Evolutionary conservation across 2,329 filamentous ascomycete genomes (phyloP).

Genomic region (Ophiostoma pallidulum): DNA sequence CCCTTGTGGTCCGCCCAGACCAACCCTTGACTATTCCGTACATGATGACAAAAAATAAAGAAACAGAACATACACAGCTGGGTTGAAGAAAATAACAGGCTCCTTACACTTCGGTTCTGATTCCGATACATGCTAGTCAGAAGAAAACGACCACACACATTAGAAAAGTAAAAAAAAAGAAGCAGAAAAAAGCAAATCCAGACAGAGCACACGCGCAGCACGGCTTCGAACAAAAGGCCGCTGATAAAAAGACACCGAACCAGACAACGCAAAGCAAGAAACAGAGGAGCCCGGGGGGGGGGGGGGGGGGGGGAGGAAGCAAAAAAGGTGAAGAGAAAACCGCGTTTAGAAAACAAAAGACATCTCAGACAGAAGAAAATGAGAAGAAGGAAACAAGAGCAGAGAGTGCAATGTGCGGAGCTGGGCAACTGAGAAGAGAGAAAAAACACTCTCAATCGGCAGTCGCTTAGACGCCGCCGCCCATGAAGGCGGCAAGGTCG

Average conservation of each 20-base stretch:
- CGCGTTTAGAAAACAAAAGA: too few relatives aligned
- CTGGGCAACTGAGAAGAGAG: too few relatives aligned
- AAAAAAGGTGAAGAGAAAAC: not conserved
- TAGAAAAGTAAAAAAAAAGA: not conserved
- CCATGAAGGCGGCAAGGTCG: slow-evolving; percentile 54
- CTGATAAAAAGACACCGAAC: not conserved
- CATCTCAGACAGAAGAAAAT: not conserved
- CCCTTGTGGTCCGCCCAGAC: not conserved
- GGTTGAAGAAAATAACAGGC: not conserved
- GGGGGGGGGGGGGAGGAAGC: too few relatives aligned
- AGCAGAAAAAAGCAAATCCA: not conserved
- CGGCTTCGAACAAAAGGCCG: too few relatives aligned
- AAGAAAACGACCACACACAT: not conserved
- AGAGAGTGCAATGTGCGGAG: not conserved
- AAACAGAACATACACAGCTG: not conserved
- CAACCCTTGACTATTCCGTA: slow-evolving; percentile 2
- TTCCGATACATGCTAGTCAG: not conserved
- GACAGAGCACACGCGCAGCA: too few relatives aligned
- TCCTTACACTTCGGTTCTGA: slow-evolving; percentile 1
- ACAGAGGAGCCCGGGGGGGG: too few relatives aligned
- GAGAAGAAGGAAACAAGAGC: not conserved
- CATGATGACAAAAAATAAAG: not conserved
- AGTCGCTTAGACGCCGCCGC: slow-evolving; percentile 45
- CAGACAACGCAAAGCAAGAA: too few relatives aligned
- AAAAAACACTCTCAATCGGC: too few relatives aligned